Evolutionary conservation across 176 grass and related monocot species (phyloP).

Genomic region (Calamus simplicifolius): DNA sequence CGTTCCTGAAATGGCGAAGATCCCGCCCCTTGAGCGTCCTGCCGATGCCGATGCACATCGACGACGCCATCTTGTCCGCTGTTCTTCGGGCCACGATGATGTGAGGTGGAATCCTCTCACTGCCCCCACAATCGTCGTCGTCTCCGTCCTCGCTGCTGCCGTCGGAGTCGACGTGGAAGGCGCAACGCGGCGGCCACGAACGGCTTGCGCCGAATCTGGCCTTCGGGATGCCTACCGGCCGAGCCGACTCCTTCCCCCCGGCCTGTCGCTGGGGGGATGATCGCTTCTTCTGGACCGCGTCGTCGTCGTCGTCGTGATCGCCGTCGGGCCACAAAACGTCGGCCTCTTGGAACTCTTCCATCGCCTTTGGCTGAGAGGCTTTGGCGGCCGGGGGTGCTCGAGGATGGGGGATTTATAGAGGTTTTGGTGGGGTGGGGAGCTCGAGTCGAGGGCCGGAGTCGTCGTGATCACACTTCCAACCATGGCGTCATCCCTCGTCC

Average conservation of each 20-base stretch:
- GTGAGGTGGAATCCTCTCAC: constrained; percentile 31
- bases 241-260: constrained; percentile 6
- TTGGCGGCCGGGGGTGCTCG: background rate
- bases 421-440: background rate
- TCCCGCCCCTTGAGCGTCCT: constrained; percentile 83
- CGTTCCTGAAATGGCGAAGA: constrained; percentile 45
- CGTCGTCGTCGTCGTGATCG: background rate
- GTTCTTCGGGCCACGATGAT: constrained; percentile 19
- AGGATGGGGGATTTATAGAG: constrained; percentile 21
- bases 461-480: constrained; percentile 32
- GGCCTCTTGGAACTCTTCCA: constrained; percentile 54
- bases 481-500: constrained; percentile 10
- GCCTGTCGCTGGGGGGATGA: too few species aligned
- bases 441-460: constrained; percentile 9
- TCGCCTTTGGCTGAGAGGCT: constrained; percentile 23
- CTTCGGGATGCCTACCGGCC: constrained; percentile 14
- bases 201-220: constrained; percentile 3
- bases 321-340: constrained; percentile 42
- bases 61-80: constrained; percentile 27
- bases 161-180: background rate
- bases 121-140: background rate
- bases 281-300: too few species aligned
- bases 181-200: constrained; percentile 29
- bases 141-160: background rate
- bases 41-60: constrained; percentile 63